Evolutionary conservation across 305 asterid genomes (phyloP).

Genomic region (Fraxinus floribunda): DNA sequence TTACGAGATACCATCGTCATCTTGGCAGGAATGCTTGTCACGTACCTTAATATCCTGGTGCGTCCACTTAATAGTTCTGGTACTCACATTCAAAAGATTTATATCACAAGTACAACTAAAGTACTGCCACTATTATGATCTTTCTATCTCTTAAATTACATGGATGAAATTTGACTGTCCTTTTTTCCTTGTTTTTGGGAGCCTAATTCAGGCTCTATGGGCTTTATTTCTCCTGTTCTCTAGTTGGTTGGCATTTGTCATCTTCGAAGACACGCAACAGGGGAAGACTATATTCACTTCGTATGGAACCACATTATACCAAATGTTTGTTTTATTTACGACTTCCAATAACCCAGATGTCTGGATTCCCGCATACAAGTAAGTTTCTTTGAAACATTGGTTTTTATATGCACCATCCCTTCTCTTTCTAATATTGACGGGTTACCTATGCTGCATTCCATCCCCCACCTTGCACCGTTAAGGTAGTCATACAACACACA

Average conservation of each 20-base stretch:
- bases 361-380: constrained; percentile 99
- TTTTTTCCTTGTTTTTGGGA: constrained; percentile 18
- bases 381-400: constrained; percentile 27
- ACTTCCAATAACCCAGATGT: constrained; percentile 99
- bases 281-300: constrained; percentile 74
- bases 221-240: constrained; percentile 79
- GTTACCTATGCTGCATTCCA: constrained; percentile 8
- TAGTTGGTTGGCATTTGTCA: constrained; percentile 94
- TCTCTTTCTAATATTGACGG: constrained; percentile 17
- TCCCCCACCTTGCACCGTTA: not conserved
- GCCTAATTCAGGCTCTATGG: constrained; percentile 68
- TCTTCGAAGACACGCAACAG: constrained; percentile 93
- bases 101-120: not conserved
- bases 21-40: constrained; percentile 83
- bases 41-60: constrained; percentile 92
- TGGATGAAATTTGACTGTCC: not conserved
- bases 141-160: not conserved
- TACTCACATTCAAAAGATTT: not conserved
- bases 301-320: constrained; percentile 66
- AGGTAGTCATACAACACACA: not conserved
- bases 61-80: constrained; percentile 29
- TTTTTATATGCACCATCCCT: constrained; percentile 12
- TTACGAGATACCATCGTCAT: constrained; percentile 67
- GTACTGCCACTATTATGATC: not conserved
- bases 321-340: constrained; percentile 90